phyloP scores from a whole-genome alignment of 1,139 yeast genomes.

The Debaryomycetaceae sp. region DNA sequence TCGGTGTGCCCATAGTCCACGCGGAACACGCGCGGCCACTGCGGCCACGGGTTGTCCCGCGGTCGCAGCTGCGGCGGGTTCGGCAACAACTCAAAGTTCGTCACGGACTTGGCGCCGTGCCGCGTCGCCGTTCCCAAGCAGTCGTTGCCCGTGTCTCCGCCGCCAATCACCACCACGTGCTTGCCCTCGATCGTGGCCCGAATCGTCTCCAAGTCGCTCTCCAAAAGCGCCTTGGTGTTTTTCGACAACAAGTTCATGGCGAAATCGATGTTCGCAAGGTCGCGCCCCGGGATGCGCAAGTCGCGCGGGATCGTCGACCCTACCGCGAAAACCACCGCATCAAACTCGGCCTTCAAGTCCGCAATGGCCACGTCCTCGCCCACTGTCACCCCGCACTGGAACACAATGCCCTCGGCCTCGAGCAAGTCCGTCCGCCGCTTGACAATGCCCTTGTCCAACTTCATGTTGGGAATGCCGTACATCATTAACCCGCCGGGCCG shows the following conservation, averaged over 20 bases:
- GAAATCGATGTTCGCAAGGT: slow-evolving; percentile 75
- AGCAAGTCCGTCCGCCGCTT: slow-evolving; percentile 87
- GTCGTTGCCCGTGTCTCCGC: slow-evolving; percentile 99
- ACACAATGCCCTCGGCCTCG: slow-evolving; percentile 82
- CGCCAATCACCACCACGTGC: slow-evolving; percentile 93
- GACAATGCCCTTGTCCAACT: slow-evolving; percentile 85
- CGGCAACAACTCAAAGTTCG: slow-evolving; percentile 90
- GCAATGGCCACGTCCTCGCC: slow-evolving; percentile 65
- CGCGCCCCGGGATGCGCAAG: slow-evolving; percentile 88
- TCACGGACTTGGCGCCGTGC: slow-evolving; percentile 94
- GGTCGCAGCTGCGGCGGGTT: slow-evolving; percentile 81
- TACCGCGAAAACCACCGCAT: slow-evolving; percentile 87
- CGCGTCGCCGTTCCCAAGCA: slow-evolving; percentile 96
- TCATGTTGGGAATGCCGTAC: slow-evolving; percentile 99
- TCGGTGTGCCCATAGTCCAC: slow-evolving; percentile 97
- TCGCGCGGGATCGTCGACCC: slow-evolving; percentile 97
- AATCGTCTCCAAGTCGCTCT: slow-evolving; percentile 69
- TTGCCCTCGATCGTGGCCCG: slow-evolving; percentile 68
- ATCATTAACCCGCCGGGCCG: slow-evolving; percentile 94
- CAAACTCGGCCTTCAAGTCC: slow-evolving; percentile 52
- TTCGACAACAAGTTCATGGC: slow-evolving; percentile 89
- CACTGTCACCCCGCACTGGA: slow-evolving; percentile 64
- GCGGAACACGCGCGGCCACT: slow-evolving; percentile 97
- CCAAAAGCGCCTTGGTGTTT: slow-evolving; percentile 85
- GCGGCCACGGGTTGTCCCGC: slow-evolving; percentile 99